Conservation (phyloP, 2,329 filamentous ascomycete species). For the Fusarium heterosporum region DNA sequence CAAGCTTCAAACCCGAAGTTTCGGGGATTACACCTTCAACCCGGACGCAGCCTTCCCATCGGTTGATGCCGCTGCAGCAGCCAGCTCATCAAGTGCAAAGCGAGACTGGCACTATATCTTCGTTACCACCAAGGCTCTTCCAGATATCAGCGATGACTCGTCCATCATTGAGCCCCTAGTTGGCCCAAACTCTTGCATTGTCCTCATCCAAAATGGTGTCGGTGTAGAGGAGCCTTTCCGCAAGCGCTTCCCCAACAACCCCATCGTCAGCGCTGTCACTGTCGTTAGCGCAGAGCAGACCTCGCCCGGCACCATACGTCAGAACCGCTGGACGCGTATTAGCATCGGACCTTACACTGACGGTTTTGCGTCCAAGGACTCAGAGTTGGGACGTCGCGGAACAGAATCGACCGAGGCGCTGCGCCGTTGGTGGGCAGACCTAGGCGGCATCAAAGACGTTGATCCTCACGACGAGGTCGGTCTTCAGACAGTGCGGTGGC, state of each 20-base stretch:
- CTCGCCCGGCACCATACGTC: constrained; percentile 70
- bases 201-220: constrained; percentile 77
- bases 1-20: constrained; percentile 71
- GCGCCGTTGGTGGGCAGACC: constrained; percentile 62
- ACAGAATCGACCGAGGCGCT: constrained; percentile 61
- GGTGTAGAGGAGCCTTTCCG: constrained; percentile 77
- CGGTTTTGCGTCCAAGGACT: constrained; percentile 55
- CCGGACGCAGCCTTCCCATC: constrained; percentile 73
- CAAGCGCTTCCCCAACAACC: constrained; percentile 68
- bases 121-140: constrained; percentile 77
- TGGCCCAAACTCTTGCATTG: constrained; percentile 65
- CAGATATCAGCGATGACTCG: constrained; percentile 72
- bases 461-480: constrained; percentile 72
- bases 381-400: constrained; percentile 52
- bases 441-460: constrained; percentile 74
- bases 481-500: constrained; percentile 78
- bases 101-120: constrained; percentile 69
- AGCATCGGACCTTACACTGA: constrained; percentile 74
- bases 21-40: constrained; percentile 73
- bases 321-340: constrained; percentile 80
- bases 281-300: constrained; percentile 76
- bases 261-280: constrained; percentile 76
- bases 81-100: constrained; percentile 35
- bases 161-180: constrained; percentile 71
- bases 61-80: constrained; percentile 64